Evolutionary conservation across 306 rosid genomes (phyloP).

Genomic region (Geum urbanum): DNA sequence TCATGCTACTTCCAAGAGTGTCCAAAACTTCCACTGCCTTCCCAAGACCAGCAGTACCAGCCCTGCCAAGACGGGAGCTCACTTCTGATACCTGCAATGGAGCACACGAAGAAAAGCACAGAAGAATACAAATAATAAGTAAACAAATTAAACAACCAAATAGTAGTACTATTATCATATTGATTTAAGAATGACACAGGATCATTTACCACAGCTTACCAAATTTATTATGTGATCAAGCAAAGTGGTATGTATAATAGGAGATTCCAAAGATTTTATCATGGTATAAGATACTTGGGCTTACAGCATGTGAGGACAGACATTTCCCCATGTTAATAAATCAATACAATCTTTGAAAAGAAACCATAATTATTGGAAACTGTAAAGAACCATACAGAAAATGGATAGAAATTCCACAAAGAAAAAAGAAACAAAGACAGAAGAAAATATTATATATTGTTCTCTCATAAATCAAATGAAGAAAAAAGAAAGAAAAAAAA

Average conservation of each 20-base stretch:
- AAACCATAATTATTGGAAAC: too few relatives aligned
- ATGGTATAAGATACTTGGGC: too few relatives aligned
- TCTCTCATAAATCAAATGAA: too few relatives aligned
- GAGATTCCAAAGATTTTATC: not conserved
- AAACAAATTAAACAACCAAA: not conserved
- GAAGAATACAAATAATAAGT: not conserved
- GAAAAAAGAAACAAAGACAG: too few relatives aligned
- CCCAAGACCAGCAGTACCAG: slow-evolving; percentile 96
- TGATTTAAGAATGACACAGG: not conserved
- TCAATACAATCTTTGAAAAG: too few relatives aligned
- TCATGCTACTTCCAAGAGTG: slow-evolving; percentile 96
- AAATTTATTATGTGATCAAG: not conserved
- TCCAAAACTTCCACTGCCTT: slow-evolving; percentile 99
- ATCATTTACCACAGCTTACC: not conserved
- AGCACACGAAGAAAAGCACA: not conserved
- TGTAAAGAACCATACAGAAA: too few relatives aligned
- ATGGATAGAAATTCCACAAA: too few relatives aligned
- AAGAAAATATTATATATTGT: too few relatives aligned
- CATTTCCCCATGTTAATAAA: too few relatives aligned
- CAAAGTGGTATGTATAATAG: not conserved
- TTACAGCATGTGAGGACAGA: too few relatives aligned
- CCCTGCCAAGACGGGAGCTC: slow-evolving; percentile 88
- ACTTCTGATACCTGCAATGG: slow-evolving; percentile 83
- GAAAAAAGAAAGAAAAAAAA: too few relatives aligned
- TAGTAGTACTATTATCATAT: not conserved